Base-by-base conservation (phyloP, 2,329 filamentous ascomycete genomes). In the Lizonia empirigonia region DNA sequence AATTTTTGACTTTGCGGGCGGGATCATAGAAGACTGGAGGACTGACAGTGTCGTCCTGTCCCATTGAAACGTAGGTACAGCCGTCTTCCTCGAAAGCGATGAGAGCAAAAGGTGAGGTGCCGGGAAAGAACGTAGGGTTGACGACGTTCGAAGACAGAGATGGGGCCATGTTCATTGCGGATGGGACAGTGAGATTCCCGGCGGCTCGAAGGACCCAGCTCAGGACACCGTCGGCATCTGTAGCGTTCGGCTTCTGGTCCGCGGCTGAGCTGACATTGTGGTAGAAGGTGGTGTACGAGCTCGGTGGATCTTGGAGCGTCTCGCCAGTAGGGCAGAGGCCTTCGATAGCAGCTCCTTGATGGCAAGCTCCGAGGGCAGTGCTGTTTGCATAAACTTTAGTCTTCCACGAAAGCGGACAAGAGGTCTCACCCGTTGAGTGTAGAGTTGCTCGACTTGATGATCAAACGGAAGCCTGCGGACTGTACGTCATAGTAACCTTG, bases 321-420 rank as follows among this genome's bases (percentile, higher is more conserved):
- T 53, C 27, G 4, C 41, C 26, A 9, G 44, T 53, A 7, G 40
- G 39, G 33, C 66, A 68, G 27, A 79, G 70, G 12, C 68, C 73
- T 63, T 79, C 76, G 44, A 76, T 76, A 3, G 72, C 76, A 29
- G 76, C 77, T 27, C 77, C 76, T 64, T 76, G 70, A 50, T 79
- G 77, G 64, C 77, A 69, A 20, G 62, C 60, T 27, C 60, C 60
- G 2, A 68, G 53, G 23, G 55, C 60, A 48, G 42, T 55, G 12
- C 60, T 58, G 12, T 4, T 10, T 4, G 2, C 12, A 16, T 56
- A 8, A 50, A 33, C 19, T 15, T 15, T 9, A 19, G 40, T n/a
- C 22, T 24, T 29, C 9, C 19, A n/a, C 5, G 22, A 20, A 36
- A 18, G 1, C n/a, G n/a, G 8, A 9, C 8, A 16, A 16, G 7